Evolutionary conservation across 2,329 filamentous ascomycete species (phyloP).

Genomic region (Dryadomyces quercivorus): DNA sequence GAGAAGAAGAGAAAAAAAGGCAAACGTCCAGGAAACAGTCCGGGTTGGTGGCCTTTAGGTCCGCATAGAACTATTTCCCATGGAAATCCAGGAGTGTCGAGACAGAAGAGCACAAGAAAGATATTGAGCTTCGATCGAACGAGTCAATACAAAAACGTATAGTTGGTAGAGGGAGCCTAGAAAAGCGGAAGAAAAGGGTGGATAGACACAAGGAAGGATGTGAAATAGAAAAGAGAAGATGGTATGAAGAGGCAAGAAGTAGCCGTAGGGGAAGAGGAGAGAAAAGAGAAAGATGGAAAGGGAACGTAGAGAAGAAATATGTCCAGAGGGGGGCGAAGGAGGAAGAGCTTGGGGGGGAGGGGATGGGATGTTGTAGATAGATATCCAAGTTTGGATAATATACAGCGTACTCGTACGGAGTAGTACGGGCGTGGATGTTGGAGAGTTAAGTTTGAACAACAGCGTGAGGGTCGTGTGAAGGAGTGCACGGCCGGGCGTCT

Average conservation of each 20-base stretch:
- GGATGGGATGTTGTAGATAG: slow-evolving; percentile 10
- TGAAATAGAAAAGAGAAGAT: not conserved
- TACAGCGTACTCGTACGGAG: too few relatives aligned
- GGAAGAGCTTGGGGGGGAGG: slow-evolving; percentile 1
- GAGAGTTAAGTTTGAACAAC: not conserved
- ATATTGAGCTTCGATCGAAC: slow-evolving; percentile 10
- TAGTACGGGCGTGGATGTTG: not conserved
- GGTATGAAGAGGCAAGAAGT: slow-evolving; percentile 1
- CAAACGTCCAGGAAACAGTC: not conserved
- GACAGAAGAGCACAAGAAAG: not conserved
- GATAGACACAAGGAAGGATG: not conserved
- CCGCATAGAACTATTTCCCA: not conserved
- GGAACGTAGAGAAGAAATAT: slow-evolving; percentile 5
- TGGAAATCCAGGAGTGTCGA: slow-evolving; percentile 13
- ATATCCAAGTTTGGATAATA: not conserved
- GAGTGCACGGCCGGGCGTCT: slow-evolving; percentile 1
- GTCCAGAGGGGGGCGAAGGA: slow-evolving; percentile 1
- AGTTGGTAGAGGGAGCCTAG: not conserved
- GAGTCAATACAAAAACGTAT: slow-evolving; percentile 5
- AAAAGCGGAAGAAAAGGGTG: not conserved
- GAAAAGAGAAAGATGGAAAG: slow-evolving; percentile 1
- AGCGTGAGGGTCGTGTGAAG: not conserved
- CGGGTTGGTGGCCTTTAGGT: not conserved
- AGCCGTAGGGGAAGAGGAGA: not conserved
- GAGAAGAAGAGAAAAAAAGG: not conserved